Base-by-base conservation (phyloP, 768 basidiomycete species). In the Boletus vermiculosoides region DNA sequence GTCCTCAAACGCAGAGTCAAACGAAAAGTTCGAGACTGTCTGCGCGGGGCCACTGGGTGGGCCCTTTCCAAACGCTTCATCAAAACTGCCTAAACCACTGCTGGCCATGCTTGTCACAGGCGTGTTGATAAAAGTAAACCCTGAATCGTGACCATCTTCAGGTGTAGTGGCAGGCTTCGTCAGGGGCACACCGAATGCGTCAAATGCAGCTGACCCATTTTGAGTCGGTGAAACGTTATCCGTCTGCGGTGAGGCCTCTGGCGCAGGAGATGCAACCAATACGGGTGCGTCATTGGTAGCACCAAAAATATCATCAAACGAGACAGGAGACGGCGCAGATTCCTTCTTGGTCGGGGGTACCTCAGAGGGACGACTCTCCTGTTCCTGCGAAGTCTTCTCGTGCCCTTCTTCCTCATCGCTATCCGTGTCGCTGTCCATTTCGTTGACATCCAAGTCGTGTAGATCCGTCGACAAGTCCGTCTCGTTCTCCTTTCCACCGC, bases 61-160 rank as follows among this genome's bases (percentile, higher is more conserved):
- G 22, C 83, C 73, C 58, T 80, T 83, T 18, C 84, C 81, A 66
- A 92, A 77, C 1, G 87, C 85, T 66, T 90, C 88, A 64, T 92
- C 90, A 62, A 92, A 90, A 50, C 83, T 89, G 60, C 77, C 83
- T 1, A 86, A 59, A 20, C 66, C 73, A 20, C 56, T 71, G 25
- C 57, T 62, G 28, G 42, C 57, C 45, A 54, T 57, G 49, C 57
- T 63, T 11, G 53, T 36, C 47, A 22, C 56, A 3, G 66, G 60
- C 16, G 55, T 33, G 30, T 53, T 57, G 57, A 68, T 44, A 44
- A 71, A 50, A 1, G 58, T 58, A 46, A 68, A 70, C 9, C 50
- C 57, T 0, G 65, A 57, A 49, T 65, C 64, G 45, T 62, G 65
- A 16, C 51, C 42, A 23, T 60, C 57, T 42, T 72, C 63, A 23